phyloP scores from a whole-genome alignment of 1,284 basidiomycete genomes.

The Termitomyces sp. region DNA sequence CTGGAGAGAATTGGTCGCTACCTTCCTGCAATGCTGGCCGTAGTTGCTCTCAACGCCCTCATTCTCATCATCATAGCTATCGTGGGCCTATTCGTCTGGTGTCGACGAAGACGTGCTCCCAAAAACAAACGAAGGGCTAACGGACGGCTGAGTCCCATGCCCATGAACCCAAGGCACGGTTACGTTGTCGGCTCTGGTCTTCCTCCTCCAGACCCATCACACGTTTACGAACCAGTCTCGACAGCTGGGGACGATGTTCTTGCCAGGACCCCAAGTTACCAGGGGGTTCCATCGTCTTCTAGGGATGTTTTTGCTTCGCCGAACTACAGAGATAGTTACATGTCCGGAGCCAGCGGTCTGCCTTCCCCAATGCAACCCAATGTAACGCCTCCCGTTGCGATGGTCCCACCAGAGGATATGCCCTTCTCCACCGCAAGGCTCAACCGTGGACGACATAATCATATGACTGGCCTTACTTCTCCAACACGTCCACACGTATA shows the following conservation, averaged over 20 bases:
- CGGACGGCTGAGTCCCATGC: constrained; percentile 54
- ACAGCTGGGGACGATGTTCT: constrained; percentile 2
- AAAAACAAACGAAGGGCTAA: constrained; percentile 35
- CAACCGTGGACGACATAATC: constrained; percentile 40
- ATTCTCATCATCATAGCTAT: constrained; percentile 53
- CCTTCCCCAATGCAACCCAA: constrained; percentile 7
- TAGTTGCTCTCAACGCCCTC: constrained; percentile 69
- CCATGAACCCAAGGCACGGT: constrained; percentile 33
- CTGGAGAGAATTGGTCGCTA: constrained; percentile 56
- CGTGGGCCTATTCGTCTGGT: constrained; percentile 46
- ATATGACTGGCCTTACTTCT: constrained; percentile 23
- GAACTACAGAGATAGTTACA: constrained; percentile 5
- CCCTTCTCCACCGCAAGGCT: constrained; percentile 32
- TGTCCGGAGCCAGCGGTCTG: constrained; percentile 1
- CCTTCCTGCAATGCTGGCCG: constrained; percentile 63
- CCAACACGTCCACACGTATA: constrained; percentile 41
- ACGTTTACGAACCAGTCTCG: constrained; percentile 40
- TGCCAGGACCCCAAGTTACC: not conserved
- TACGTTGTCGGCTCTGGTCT: constrained; percentile 30
- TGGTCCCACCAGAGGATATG: constrained; percentile 3
- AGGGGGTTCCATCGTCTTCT: not conserved
- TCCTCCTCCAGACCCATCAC: constrained; percentile 25
- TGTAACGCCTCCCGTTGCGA: not conserved
- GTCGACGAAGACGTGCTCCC: constrained; percentile 39
- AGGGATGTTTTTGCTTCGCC: not conserved